Evolutionary conservation across 257 asterid genomes (phyloP), one percentile per base, ranked within the genome.

Genomic region (Solanum paucissectum): DNA sequence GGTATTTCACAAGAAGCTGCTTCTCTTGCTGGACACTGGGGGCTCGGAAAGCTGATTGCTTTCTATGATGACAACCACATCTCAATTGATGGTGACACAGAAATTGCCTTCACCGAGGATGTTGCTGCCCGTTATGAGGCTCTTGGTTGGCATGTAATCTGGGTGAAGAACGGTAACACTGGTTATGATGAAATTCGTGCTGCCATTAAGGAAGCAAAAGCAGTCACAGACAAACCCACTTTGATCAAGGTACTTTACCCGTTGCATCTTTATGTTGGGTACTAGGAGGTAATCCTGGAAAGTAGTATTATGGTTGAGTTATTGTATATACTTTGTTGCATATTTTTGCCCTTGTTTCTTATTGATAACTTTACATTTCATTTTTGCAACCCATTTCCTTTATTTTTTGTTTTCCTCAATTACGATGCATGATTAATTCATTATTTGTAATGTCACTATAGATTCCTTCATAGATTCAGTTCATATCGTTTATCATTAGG

Each of bases 1-100:
- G 98, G 98, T 87, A 91, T 95, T 87, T 87, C 98, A 12, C 93
- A 95, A 40, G 98, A 95, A 90, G 98, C 94, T 32, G 91, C 93
- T 91, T 95, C 98, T 87, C 93, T 95, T 83, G 98, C 98, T 89
- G 98, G 94, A 10, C 98, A 95, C 64, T 95, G 98, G 98, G 98
- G 98, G 46, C 98, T 95, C 21, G 98, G 98, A 83, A 95, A 95
- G 89, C 87, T 95, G 88, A 95, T 95, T 90, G 98, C 98, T 33
- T 91, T 95, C 20, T 95, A 95, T 58, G 98, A 95, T 18, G 98
- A 95, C 90, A 95, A 95, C 82, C 98, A 95, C 91, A 95, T 95
- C 90, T 93, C 98, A 21, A 95, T 95, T 66, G 98, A 95, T 77
- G 98, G 98, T 88, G 95, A 95, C 92, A 95, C 98, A 3, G 98